Evolutionary conservation across 805 yeast species (phyloP), one percentile per base, ranked within the genome.

Genomic region (Suhomyces canberraensis): DNA sequence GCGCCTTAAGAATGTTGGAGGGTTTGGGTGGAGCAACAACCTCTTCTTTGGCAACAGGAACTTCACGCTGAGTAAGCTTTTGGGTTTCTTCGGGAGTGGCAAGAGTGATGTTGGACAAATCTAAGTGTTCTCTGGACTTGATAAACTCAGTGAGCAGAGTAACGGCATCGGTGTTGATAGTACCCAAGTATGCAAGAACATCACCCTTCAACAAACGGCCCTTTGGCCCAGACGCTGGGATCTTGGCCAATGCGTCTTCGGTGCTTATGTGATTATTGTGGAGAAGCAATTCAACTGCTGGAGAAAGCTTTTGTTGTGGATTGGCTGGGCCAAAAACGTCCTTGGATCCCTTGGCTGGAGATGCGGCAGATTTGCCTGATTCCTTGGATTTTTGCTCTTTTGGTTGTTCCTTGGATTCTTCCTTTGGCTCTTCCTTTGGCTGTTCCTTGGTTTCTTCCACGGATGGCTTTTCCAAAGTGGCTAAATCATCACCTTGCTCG

Each of bases 161-260:
- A 16, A 79, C 78, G 5, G 81, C 63, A 7, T 75, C 79, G 25
- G 66, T 50, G 8, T 86, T 61, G 36, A 90, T 84, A 42, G 75
- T 61, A 19, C 98, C 97, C 35, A 90, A 53, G 55, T 77, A 79
- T 0, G 95, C 93, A 46, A 90, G 71, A 1, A 90, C 91, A 59
- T 91, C 98, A 45, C 98, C 98, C 64, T 84, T 86, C 45, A 91
- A 71, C 27, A 91, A 58, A 52, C 95, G 75, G 8, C 98, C 98
- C 39, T 80, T 74, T 19, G 95, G 95, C 15, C 98, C 98, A 1
- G 95, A 73, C 6, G 96, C 95, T 27, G 76, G 67, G 50, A 91
- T 86, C 45, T 81, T 78, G 7, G 66, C 51, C 15, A 84, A 43
- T 2, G 96, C 96, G 17, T 84, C 91, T 28, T 74, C 82, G 38